These are phyloP conservation scores for Leishmania mexicana DNA, from an alignment of 208 protist species.

Conservation along the genomic window DNA sequence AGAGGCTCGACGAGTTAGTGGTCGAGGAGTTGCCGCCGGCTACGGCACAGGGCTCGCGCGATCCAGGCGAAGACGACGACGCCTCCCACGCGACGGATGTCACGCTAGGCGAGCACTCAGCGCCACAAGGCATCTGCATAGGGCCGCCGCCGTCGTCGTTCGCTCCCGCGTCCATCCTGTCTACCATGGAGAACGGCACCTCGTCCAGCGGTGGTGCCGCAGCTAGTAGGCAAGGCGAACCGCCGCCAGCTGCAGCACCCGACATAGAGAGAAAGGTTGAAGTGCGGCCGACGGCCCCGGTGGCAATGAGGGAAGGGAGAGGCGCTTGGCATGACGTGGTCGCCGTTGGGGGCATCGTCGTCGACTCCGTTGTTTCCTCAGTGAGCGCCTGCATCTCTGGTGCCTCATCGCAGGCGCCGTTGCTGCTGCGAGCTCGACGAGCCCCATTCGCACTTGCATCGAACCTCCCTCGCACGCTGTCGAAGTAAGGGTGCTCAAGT, in stretches of 20 bases:
- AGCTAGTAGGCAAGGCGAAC: neutral
- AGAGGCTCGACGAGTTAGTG: neutral
- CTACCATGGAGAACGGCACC: neutral
- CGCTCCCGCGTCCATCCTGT: neutral
- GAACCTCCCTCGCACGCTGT: conserved; percentile 24
- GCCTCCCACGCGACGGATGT: neutral
- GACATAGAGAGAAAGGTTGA: neutral
- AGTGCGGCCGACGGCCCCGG: neutral
- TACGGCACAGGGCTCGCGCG: neutral
- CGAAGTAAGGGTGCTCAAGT: conserved; percentile 83
- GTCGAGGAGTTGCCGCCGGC: neutral
- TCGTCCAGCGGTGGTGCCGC: neutral
- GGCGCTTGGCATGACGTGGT: neutral
- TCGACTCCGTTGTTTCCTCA: neutral
- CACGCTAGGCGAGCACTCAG: neutral
- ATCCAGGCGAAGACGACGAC: neutral
- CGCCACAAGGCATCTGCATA: neutral
- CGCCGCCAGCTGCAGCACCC: neutral
- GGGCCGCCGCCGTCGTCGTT: neutral
- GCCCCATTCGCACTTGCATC: neutral
- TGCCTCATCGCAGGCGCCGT: neutral
- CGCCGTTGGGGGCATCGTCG: neutral
- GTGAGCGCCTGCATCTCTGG: neutral
- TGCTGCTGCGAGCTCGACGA: neutral
- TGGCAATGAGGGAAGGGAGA: neutral